These are phyloP conservation scores for Pyrenochaeta sp. DNA, from an alignment of 2,329 filamentous ascomycete species.

Conservation along the genomic window DNA sequence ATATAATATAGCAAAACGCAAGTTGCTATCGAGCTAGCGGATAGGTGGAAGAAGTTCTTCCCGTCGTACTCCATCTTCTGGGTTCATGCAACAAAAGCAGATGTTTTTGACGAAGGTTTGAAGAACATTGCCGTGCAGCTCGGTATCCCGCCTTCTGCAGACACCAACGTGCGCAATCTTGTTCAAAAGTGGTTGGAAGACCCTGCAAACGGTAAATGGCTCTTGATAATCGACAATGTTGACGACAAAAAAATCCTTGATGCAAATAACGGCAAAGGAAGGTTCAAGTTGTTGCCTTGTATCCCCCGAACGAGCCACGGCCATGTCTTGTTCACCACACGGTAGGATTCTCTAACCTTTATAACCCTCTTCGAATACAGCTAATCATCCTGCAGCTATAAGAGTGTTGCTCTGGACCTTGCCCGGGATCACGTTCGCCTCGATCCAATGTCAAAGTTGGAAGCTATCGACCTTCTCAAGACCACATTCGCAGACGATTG, in stretches of 20 bases:
- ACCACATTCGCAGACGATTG: conserved; percentile 4
- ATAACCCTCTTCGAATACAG: background rate
- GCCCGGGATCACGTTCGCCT: conserved; percentile 6
- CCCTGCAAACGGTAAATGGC: conserved; percentile 12
- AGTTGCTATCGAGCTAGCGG: conserved; percentile 11
- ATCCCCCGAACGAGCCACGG: conserved; percentile 37
- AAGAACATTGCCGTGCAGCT: conserved; percentile 6
- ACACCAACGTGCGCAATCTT: conserved; percentile 9
- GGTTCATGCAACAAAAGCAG: conserved; percentile 8
- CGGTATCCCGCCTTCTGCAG: conserved; percentile 8
- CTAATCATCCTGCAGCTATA: conserved; percentile 13
- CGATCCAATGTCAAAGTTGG: conserved; percentile 7
- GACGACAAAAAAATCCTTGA: conserved; percentile 32
- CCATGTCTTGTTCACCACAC: conserved; percentile 49
- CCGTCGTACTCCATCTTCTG: conserved; percentile 10
- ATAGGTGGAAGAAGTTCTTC: conserved; percentile 10
- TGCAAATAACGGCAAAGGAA: conserved; percentile 6
- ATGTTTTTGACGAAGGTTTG: conserved; percentile 12
- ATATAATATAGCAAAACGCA: conserved; percentile 14
- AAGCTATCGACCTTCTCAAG: conserved; percentile 13
- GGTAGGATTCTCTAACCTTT: conserved; percentile 16
- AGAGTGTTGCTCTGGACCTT: conserved; percentile 33
- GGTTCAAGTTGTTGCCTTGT: conserved; percentile 29
- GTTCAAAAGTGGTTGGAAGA: conserved; percentile 13
- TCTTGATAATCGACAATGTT: conserved; percentile 15